phyloP scores from a whole-genome alignment of 2,329 filamentous ascomycete genomes.

The Didymella pomorum region DNA sequence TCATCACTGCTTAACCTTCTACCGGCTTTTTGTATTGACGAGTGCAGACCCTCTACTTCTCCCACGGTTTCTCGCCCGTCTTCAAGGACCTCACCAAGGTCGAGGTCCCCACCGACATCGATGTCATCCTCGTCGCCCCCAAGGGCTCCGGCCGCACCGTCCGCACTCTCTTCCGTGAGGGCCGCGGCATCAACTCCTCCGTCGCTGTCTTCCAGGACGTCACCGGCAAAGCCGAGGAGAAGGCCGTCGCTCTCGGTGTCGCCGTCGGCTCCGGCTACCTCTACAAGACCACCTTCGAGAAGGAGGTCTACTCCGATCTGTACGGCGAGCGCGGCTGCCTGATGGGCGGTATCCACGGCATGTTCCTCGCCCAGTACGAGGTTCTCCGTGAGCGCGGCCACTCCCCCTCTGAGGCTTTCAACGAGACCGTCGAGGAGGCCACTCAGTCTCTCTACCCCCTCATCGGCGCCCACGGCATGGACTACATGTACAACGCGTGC shows the following conservation, averaged over 20 bases:
- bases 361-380: constrained; percentile 99
- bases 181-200: constrained; percentile 99
- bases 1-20: background rate
- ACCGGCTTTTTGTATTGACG: background rate
- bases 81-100: constrained; percentile 99
- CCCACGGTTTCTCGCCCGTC: constrained; percentile 99
- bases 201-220: constrained; percentile 99
- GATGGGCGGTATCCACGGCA: constrained; percentile 99
- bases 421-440: constrained; percentile 99
- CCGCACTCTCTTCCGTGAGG: constrained; percentile 98
- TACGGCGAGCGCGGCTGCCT: constrained; percentile 99
- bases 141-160: constrained; percentile 99
- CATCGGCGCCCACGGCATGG: constrained; percentile 97
- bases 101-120: constrained; percentile 92
- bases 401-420: constrained; percentile 98
- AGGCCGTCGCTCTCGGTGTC: constrained; percentile 94
- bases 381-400: constrained; percentile 98
- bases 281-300: constrained; percentile 99
- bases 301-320: constrained; percentile 99
- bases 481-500: constrained; percentile 99
- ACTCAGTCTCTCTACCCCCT: constrained; percentile 98
- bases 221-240: constrained; percentile 97
- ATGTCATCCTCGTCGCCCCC: constrained; percentile 98
- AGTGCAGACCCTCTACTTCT: constrained; percentile 97
- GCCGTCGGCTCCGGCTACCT: constrained; percentile 98